phyloP scores from a whole-genome alignment of 2,329 filamentous ascomycete species.

The Colletotrichum musicola region DNA sequence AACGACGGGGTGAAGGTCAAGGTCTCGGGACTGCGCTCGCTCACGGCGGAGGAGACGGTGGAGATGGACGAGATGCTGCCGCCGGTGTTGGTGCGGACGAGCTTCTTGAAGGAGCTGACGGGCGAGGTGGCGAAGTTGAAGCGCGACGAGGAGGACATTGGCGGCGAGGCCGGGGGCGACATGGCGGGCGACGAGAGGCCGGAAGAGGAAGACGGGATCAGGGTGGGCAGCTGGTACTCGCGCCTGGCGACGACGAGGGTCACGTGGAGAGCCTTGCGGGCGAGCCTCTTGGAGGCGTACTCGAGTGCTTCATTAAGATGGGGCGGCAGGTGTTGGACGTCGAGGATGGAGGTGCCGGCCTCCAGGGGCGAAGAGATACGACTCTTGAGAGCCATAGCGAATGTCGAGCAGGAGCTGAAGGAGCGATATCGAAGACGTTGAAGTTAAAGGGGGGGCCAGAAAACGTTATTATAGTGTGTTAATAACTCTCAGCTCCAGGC shows the following conservation, averaged over 20 bases:
- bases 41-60: slow-evolving; percentile 38
- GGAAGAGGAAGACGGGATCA: slow-evolving; percentile 42
- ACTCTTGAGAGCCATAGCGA: slow-evolving; percentile 62
- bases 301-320: slow-evolving; percentile 68
- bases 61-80: slow-evolving; percentile 43
- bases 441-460: neutral
- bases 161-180: slow-evolving; percentile 42
- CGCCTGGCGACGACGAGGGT: slow-evolving; percentile 69
- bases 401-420: slow-evolving; percentile 35
- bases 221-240: slow-evolving; percentile 66
- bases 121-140: slow-evolving; percentile 46
- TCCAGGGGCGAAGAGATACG: slow-evolving; percentile 74
- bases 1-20: slow-evolving; percentile 50
- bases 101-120: slow-evolving; percentile 52
- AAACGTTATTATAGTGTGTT: neutral
- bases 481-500: slow-evolving; percentile 34
- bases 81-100: slow-evolving; percentile 55
- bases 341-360: slow-evolving; percentile 70
- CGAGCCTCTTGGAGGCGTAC: slow-evolving; percentile 68
- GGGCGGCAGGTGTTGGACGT: slow-evolving; percentile 69
- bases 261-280: slow-evolving; percentile 67
- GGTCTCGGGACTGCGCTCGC: slow-evolving; percentile 45
- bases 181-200: slow-evolving; percentile 47
- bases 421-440: slow-evolving; percentile 19
- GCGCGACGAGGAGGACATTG: slow-evolving; percentile 42